Conservation (phyloP, 78 protist species). For the Tieghemostelium lacteum region DNA sequence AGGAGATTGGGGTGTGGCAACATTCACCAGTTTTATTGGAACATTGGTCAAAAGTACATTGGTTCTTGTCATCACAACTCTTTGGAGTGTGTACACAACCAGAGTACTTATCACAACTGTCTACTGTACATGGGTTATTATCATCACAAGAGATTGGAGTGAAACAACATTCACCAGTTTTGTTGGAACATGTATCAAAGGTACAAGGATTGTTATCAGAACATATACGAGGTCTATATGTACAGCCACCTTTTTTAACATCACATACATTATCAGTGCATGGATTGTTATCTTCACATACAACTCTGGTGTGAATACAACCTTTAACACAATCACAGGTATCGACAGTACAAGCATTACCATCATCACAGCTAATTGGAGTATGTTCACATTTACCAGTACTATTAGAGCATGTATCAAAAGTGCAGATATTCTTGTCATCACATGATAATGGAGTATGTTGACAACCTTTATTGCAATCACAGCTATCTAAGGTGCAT, state of each 20-base stretch:
- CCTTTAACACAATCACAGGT: slow-evolving; percentile 11
- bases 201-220: slow-evolving; percentile 52
- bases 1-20: slow-evolving; percentile 17
- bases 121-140: slow-evolving; percentile 22
- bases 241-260: slow-evolving; percentile 21
- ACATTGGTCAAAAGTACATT: slow-evolving; percentile 28
- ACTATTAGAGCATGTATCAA: slow-evolving; percentile 12
- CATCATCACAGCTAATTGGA: not conserved
- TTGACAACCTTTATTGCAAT: slow-evolving; percentile 19
- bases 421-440: slow-evolving; percentile 4
- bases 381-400: slow-evolving; percentile 32
- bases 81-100: slow-evolving; percentile 31
- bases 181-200: slow-evolving; percentile 28
- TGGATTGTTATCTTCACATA: not conserved
- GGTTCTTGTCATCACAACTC: slow-evolving; percentile 8
- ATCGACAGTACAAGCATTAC: slow-evolving; percentile 36
- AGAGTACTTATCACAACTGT: not conserved
- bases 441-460: slow-evolving; percentile 30
- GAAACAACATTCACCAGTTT: slow-evolving; percentile 7
- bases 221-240: slow-evolving; percentile 3
- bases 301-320: not conserved
- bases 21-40: slow-evolving; percentile 31
- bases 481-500: slow-evolving; percentile 40
- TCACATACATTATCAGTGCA: slow-evolving; percentile 35
- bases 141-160: slow-evolving; percentile 4